A percentile compares a stretch with the other conserved stretches of the same genome.
Evolutionary conservation across 2,329 filamentous ascomycete genomes (phyloP).

Genomic region (Trichoderma arundinaceum): DNA sequence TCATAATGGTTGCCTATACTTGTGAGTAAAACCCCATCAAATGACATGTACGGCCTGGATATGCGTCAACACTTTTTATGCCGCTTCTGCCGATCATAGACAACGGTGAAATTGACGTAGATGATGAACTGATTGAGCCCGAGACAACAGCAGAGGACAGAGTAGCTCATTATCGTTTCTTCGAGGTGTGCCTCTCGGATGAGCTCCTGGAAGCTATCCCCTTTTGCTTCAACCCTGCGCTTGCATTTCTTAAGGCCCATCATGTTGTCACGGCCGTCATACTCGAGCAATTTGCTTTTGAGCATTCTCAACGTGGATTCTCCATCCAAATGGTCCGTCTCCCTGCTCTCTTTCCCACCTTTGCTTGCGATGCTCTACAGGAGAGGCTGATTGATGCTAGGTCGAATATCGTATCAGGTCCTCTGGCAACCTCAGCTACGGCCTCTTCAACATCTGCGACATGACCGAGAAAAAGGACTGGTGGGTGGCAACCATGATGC

Average conservation of each 20-base stretch:
- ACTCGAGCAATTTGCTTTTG: conserved; percentile 61
- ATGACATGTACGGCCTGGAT: background rate
- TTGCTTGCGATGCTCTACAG: background rate
- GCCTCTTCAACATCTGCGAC: conserved; percentile 74
- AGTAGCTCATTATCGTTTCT: conserved; percentile 14
- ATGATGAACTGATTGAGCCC: conserved; percentile 1
- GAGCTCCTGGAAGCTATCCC: conserved; percentile 52
- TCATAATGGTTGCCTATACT: background rate
- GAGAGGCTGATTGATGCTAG: conserved; percentile 33
- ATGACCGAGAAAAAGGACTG: conserved; percentile 54
- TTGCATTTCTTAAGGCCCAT: conserved; percentile 71
- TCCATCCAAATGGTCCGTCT: conserved; percentile 59
- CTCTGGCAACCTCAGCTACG: conserved; percentile 70
- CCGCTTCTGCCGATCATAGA: background rate
- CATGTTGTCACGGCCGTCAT: conserved; percentile 66
- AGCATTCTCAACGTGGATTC: conserved; percentile 55
- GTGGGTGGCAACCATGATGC: conserved; percentile 57
- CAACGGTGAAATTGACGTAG: background rate
- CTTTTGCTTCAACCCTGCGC: conserved; percentile 65
- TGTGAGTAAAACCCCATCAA: background rate
- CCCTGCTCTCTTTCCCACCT: background rate
- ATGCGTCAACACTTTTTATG: background rate
- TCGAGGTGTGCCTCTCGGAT: background rate
- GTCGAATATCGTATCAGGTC: conserved; percentile 43
- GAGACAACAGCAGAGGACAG: conserved; percentile 9